Conservation (phyloP, 192 early-diverging fungal species). For the Coemansia sp. region DNA sequence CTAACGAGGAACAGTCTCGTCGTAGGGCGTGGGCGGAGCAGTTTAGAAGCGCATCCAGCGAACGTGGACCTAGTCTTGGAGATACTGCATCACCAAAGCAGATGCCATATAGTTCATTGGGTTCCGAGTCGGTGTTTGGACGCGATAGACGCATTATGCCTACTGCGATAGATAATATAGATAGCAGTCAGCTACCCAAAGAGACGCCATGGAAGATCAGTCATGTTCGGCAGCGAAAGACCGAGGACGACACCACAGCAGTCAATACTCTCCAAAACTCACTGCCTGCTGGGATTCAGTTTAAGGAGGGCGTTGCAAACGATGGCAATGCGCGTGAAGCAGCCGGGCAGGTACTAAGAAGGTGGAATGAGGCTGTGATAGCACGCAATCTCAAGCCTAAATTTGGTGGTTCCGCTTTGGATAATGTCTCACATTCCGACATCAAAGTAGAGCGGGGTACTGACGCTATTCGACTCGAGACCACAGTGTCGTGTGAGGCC, state of each 20-base stretch:
- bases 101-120: not conserved
- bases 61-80: not conserved
- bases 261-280: slow-evolving; percentile 11
- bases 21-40: slow-evolving; percentile 52
- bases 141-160: slow-evolving; percentile 18
- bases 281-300: slow-evolving; percentile 35
- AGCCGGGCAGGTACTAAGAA: slow-evolving; percentile 44
- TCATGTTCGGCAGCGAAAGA: slow-evolving; percentile 47
- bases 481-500: slow-evolving; percentile 52
- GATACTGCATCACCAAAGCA: not conserved
- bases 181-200: slow-evolving; percentile 47
- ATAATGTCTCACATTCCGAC: slow-evolving; percentile 29
- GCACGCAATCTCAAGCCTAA: slow-evolving; percentile 34
- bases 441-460: slow-evolving; percentile 36
- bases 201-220: slow-evolving; percentile 55
- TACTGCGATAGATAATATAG: slow-evolving; percentile 40
- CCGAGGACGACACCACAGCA: not conserved
- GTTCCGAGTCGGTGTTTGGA: not conserved
- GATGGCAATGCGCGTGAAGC: slow-evolving; percentile 49
- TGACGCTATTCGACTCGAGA: slow-evolving; percentile 51
- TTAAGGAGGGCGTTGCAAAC: slow-evolving; percentile 52
- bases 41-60: not conserved
- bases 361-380: slow-evolving; percentile 51
- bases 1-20: slow-evolving; percentile 43
- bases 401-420: slow-evolving; percentile 16